Conservation (phyloP, 208 protist species). For the Balamuthia mandrillaris region DNA sequence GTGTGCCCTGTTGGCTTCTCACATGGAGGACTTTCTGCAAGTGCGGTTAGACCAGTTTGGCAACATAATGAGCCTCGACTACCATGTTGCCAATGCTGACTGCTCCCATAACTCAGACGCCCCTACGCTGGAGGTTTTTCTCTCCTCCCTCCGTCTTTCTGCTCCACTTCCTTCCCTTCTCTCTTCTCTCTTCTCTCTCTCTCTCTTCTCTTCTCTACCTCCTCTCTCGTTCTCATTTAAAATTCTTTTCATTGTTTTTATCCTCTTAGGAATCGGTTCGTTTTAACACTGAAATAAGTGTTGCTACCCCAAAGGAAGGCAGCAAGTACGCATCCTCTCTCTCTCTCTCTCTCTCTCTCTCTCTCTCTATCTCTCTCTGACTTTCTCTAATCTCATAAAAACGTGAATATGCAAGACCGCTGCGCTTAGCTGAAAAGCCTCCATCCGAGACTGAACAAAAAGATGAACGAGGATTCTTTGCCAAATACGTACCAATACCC, state of each 20-base stretch:
- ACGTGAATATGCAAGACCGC: background rate
- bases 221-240: background rate
- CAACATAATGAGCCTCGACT: constrained; percentile 5
- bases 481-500: constrained; percentile 2
- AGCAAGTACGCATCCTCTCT: background rate
- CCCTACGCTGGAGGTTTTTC: background rate
- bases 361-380: background rate
- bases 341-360: background rate
- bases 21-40: background rate
- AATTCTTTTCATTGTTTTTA: background rate
- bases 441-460: background rate
- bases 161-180: too few species aligned
- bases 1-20: constrained; percentile 3
- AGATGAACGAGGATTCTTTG: constrained; percentile 12
- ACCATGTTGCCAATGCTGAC: background rate
- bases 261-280: background rate
- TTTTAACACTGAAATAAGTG: background rate
- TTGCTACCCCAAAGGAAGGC: background rate
- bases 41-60: background rate
- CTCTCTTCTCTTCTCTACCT: background rate
- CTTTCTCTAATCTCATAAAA: background rate
- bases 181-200: background rate
- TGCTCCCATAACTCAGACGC: background rate
- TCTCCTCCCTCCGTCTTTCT: background rate
- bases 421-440: background rate